Percentiles rank a stretch among this genome's conserved stretches.
phyloP scores from a whole-genome alignment of 495 filamentous ascomycete species.

The Amphirosellinia nigrospora region DNA sequence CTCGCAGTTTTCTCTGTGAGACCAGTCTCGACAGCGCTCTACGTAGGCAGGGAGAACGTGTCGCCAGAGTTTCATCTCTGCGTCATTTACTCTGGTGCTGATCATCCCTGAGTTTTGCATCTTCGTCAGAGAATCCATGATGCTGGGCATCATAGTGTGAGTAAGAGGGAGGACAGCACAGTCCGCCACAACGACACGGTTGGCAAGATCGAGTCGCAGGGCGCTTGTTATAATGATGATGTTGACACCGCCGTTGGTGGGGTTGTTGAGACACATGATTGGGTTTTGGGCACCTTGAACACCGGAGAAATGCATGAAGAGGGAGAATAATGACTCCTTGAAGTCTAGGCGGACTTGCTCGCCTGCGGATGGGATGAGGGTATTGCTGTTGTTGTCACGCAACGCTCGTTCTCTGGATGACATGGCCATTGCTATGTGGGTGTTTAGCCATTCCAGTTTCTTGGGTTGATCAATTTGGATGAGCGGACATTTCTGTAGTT shows the following conservation, averaged over 20 bases:
- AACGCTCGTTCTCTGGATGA: neutral
- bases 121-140: neutral
- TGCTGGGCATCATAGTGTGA: neutral
- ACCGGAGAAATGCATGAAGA: no score
- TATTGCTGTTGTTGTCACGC: neutral
- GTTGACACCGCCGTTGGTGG: neutral
- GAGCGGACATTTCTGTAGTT: conserved; percentile 25
- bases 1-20: neutral
- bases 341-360: neutral
- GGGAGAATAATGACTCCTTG: neutral
- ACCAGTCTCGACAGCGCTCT: neutral
- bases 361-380: neutral
- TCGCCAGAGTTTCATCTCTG: neutral
- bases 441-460: neutral
- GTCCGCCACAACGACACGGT: conserved; percentile 46
- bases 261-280: neutral
- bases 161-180: conserved; percentile 43
- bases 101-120: neutral
- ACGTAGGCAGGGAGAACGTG: neutral
- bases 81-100: neutral
- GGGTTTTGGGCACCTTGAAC: no score
- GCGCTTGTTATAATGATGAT: conserved; percentile 32
- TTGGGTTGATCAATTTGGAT: neutral
- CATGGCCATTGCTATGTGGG: neutral
- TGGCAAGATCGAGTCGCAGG: conserved; percentile 33